phyloP scores from a whole-genome alignment of 768 basidiomycete species.

The Leucosporidium creatinivorum region DNA sequence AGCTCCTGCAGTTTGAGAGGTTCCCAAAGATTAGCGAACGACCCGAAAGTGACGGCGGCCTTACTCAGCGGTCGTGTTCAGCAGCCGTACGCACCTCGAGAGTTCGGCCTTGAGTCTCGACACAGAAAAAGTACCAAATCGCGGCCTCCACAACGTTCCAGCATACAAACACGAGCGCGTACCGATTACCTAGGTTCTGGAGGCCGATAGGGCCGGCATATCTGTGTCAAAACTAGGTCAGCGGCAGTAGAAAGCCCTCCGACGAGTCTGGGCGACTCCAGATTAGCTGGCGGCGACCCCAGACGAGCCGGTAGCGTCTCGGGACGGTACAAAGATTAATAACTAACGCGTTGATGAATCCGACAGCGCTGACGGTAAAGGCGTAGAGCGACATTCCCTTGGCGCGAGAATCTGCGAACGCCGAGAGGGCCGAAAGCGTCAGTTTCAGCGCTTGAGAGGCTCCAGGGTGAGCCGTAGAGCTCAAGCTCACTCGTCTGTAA shows the following conservation, averaged over 20 bases:
- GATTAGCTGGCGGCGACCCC: too few relatives aligned
- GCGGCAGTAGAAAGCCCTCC: too few relatives aligned
- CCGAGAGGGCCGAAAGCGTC: slow-evolving; percentile 16
- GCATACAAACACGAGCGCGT: slow-evolving; percentile 29
- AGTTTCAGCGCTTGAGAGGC: too few relatives aligned
- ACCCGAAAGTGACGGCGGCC: too few relatives aligned
- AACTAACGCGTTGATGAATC: slow-evolving; percentile 47
- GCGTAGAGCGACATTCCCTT: background rate
- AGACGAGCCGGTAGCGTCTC: too few relatives aligned
- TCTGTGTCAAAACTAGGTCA: too few relatives aligned
- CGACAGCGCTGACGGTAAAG: background rate
- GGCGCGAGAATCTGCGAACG: too few relatives aligned
- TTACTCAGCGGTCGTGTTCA: too few relatives aligned
- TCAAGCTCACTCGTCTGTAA: slow-evolving; percentile 50
- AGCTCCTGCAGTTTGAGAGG: too few relatives aligned
- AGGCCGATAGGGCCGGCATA: slow-evolving; percentile 51
- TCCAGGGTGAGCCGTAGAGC: slow-evolving; percentile 53
- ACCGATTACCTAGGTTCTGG: slow-evolving; percentile 39
- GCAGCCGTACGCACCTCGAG: slow-evolving; percentile 9
- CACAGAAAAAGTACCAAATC: slow-evolving; percentile 40
- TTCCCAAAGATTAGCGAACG: too few relatives aligned
- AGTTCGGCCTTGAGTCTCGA: slow-evolving; percentile 38
- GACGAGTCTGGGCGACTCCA: too few relatives aligned
- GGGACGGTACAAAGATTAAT: too few relatives aligned
- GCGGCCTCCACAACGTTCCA: slow-evolving; percentile 39